Evolutionary conservation across 495 filamentous ascomycete genomes (phyloP), one percentile per base, ranked within the genome.

Genomic region (Hamigera avellanea): DNA sequence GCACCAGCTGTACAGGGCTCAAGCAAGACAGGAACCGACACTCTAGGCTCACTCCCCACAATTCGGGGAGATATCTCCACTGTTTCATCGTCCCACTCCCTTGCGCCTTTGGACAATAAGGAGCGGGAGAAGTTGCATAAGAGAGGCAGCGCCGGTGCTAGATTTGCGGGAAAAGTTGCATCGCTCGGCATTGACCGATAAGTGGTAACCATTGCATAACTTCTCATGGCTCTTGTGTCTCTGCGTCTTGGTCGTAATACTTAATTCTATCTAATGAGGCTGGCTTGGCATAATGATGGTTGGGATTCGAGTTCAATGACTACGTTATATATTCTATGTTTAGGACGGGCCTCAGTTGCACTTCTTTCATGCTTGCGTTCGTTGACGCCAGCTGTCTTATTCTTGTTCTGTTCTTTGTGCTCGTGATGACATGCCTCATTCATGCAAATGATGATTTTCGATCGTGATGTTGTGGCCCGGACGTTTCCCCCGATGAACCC

Each of bases 91-190:
- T 46, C 50, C 4, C 49, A 62, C 14, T 42, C 53, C 3, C 40
- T 55, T 4, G 51, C 52, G 26, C 44, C 56, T 14, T 39, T 57
- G 28, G 61, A 64, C 14, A 52, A 39, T 26, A 67, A 56, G 39
- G 64, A 71, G 29, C 57, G 60, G 35, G 64, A 70, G 44, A 73
- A 66, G 37, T 42, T 73, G 28, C 66, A 69, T 33, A 73, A 73
- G 44, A 53, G 65, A 47, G 64, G 59, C 15, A 69, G 65, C 32
- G 62, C 63, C n/a, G 69, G 66, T 21, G 62, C 65, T 2, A 47
- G 66, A 36, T 62, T 73, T 36, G 59, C 65, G 7, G 66, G 64
- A 5, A 69, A 69, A 33, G 62, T 69, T 29, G 61, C 64, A 25
- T 66, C 64, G 13, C 48, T 66, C 26, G 62, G 59, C 18, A 61